Evolutionary conservation across 768 basidiomycete genomes (phyloP).

Genomic region (Tylopilus vinaceipallidus): DNA sequence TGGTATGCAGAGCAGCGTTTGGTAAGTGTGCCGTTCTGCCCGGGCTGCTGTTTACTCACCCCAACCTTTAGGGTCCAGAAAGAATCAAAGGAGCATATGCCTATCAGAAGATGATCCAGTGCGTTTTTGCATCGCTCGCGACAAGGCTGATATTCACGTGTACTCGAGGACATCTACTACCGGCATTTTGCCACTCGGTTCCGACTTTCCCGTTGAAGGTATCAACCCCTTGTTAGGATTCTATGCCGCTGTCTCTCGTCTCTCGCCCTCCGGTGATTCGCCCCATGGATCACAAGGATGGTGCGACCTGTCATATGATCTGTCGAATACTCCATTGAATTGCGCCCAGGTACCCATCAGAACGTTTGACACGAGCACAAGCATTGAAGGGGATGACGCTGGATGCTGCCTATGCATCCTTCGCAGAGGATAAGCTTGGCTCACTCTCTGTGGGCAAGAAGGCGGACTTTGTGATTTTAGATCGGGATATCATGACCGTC

Average conservation of each 20-base stretch:
- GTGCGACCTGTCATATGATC: conserved; percentile 39
- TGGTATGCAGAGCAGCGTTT: conserved; percentile 84
- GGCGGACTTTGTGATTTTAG: conserved; percentile 85
- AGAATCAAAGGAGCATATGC: conserved; percentile 89
- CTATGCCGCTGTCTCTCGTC: conserved; percentile 82
- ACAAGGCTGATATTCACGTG: background rate
- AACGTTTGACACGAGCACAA: conserved; percentile 76
- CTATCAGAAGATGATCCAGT: conserved; percentile 77
- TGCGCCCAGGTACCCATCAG: conserved; percentile 62
- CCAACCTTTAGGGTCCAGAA: conserved; percentile 59
- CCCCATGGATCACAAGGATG: conserved; percentile 86
- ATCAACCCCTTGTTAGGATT: conserved; percentile 89
- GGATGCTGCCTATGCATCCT: conserved; percentile 86
- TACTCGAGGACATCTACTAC: conserved; percentile 45
- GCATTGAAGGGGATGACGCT: conserved; percentile 90
- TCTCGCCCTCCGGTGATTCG: conserved; percentile 64
- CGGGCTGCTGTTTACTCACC: background rate
- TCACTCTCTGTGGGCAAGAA: conserved; percentile 74
- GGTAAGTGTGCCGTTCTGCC: conserved; percentile 35
- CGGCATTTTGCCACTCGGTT: conserved; percentile 75
- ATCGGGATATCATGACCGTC: conserved; percentile 75
- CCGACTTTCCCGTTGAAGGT: conserved; percentile 92
- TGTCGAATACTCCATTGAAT: background rate
- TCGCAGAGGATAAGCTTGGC: conserved; percentile 68
- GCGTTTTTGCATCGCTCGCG: background rate